Conservation (phyloP, 2,329 filamentous ascomycete species). For the Juglanconis sp. region DNA sequence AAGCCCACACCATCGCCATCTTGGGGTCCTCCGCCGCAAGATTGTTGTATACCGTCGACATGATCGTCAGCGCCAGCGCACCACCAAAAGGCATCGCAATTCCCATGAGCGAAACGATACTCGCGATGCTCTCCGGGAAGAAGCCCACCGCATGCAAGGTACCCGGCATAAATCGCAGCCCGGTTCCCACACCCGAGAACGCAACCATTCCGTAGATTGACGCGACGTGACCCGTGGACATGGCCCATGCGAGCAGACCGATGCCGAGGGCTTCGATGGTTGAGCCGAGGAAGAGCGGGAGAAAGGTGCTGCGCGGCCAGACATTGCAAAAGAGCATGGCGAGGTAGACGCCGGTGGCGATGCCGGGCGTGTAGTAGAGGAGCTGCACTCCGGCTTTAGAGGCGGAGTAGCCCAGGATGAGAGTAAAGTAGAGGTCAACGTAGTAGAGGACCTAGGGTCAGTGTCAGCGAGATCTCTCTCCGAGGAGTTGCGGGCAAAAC, state of each 20-base stretch:
- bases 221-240: slow-evolving; percentile 45
- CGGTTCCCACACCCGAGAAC: slow-evolving; percentile 59
- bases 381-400: slow-evolving; percentile 53
- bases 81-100: slow-evolving; percentile 62
- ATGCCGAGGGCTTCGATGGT: slow-evolving; percentile 57
- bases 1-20: slow-evolving; percentile 60
- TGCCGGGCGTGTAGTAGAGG: slow-evolving; percentile 61
- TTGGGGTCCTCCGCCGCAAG: slow-evolving; percentile 12
- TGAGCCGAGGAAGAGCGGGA: slow-evolving; percentile 53
- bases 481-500: background rate
- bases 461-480: background rate
- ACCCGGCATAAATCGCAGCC: slow-evolving; percentile 50
- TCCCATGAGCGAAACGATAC: slow-evolving; percentile 56
- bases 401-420: slow-evolving; percentile 53
- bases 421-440: slow-evolving; percentile 65
- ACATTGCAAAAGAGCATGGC: slow-evolving; percentile 59
- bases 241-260: slow-evolving; percentile 54
- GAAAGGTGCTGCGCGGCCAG: slow-evolving; percentile 60
- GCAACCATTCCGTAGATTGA: slow-evolving; percentile 65
- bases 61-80: slow-evolving; percentile 62
- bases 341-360: slow-evolving; percentile 56
- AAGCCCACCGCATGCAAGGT: slow-evolving; percentile 61
- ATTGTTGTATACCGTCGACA: slow-evolving; percentile 69
- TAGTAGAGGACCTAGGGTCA: slow-evolving; percentile 54
- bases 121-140: slow-evolving; percentile 55